A percentile compares a stretch with the other conserved stretches of the same genome.
Evolutionary conservation across 2,329 filamentous ascomycete genomes (phyloP).

Genomic region (Trichoderma afroharzianum): DNA sequence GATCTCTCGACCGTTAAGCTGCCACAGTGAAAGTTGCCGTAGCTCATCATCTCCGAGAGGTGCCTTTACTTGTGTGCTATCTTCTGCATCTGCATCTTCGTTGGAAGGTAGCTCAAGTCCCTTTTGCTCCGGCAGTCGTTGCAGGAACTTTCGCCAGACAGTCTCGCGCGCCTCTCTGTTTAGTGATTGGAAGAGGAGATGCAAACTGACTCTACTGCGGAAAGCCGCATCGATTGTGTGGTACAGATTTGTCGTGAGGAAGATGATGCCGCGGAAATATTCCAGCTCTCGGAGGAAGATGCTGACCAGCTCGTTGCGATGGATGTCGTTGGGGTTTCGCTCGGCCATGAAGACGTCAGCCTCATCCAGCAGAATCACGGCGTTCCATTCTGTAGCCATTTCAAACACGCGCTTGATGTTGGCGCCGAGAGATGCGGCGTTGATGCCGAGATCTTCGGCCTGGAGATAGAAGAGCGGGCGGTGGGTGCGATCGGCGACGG

Average conservation of each 20-base stretch:
- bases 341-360: conserved; percentile 51
- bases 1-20: conserved; percentile 45
- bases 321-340: conserved; percentile 43
- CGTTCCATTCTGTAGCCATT: conserved; percentile 48
- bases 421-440: conserved; percentile 42
- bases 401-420: conserved; percentile 45
- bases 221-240: conserved; percentile 43
- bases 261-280: conserved; percentile 44
- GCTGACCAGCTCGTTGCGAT: conserved; percentile 47
- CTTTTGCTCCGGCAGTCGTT: conserved; percentile 28
- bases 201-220: conserved; percentile 44
- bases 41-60: conserved; percentile 35
- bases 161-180: conserved; percentile 34
- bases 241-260: conserved; percentile 43
- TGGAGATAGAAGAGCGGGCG: conserved; percentile 45
- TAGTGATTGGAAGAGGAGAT: conserved; percentile 44
- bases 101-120: background rate
- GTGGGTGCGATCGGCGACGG: conserved; percentile 40
- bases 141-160: conserved; percentile 47
- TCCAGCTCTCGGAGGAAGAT: conserved; percentile 46
- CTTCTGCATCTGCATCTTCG: conserved; percentile 6
- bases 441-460: conserved; percentile 46
- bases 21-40: conserved; percentile 37
- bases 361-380: conserved; percentile 50
- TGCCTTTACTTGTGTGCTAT: background rate